These are phyloP conservation scores for Saccharomyces uvarum DNA, from an alignment of 1,139 yeast genomes.

Conservation along the genomic window DNA sequence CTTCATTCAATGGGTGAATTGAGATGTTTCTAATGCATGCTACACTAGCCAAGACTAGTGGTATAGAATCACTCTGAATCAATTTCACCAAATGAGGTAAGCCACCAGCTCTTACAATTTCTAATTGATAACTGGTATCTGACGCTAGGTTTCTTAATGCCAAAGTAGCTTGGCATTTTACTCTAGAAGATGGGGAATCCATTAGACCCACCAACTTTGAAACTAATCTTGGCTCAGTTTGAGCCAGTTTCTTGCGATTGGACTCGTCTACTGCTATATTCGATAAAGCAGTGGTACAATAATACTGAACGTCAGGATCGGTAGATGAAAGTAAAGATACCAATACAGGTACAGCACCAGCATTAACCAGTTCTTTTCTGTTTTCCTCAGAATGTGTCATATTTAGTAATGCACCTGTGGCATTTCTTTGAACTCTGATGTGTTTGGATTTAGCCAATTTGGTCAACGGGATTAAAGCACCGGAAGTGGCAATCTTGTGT, in stretches of 20 bases:
- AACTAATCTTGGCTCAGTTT: slow-evolving; percentile 91
- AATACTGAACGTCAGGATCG: slow-evolving; percentile 96
- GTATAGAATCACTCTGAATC: slow-evolving; percentile 83
- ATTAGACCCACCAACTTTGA: slow-evolving; percentile 78
- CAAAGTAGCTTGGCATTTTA: slow-evolving; percentile 95
- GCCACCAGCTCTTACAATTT: slow-evolving; percentile 92
- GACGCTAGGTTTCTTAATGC: slow-evolving; percentile 93
- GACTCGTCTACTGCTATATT: slow-evolving; percentile 94
- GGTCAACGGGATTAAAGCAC: slow-evolving; percentile 92
- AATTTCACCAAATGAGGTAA: slow-evolving; percentile 84
- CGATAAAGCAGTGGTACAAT: slow-evolving; percentile 94
- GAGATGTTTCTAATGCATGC: slow-evolving; percentile 97
- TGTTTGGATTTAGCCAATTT: slow-evolving; percentile 90
- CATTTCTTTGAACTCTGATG: slow-evolving; percentile 93
- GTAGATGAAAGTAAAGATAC: slow-evolving; percentile 80
- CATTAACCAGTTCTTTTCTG: slow-evolving; percentile 91
- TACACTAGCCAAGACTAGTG: slow-evolving; percentile 88
- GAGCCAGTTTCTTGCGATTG: slow-evolving; percentile 79
- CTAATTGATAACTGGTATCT: slow-evolving; percentile 85
- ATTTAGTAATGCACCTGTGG: slow-evolving; percentile 93
- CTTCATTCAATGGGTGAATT: slow-evolving; percentile 92
- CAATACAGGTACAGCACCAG: slow-evolving; percentile 95
- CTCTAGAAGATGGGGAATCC: slow-evolving; percentile 90
- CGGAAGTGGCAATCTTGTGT: slow-evolving; percentile 89
- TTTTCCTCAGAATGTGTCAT: slow-evolving; percentile 98